Base-by-base conservation (phyloP, 2,329 filamentous ascomycete species). In the Dothideomycetes sp. region DNA sequence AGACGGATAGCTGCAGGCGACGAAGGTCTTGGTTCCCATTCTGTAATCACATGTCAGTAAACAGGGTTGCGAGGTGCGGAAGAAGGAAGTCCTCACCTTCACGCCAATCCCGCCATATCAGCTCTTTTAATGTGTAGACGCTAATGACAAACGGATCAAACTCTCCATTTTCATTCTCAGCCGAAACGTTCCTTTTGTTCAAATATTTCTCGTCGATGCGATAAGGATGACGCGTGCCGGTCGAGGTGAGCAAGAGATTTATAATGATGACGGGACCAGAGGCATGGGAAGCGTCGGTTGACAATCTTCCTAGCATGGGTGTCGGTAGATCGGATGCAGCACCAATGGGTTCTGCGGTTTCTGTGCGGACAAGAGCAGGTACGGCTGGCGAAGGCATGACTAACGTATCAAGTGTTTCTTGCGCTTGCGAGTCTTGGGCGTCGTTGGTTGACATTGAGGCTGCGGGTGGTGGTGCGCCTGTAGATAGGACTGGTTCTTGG, bases 41-140 rank as follows among this genome's bases (percentile, higher is more conserved):
- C 76, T 70, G 51, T 33, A 27, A 6, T 6, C 8, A 5, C 3
- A 11, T 33, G 33, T 45, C 13, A 45, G 34, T 11, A 5, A 8
- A 13, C 18, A 25, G 11, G n/a, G 10, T 4, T 25, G 12, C 12
- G 25, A 8, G 17, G 10, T 7, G 6, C 11, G 5, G 13, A 6
- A 20, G 13, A 42, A 8, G 13, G 5, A n/a, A 30, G 12, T 4
- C 13, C 58, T 42, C 65, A 75, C 73, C 85, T 53, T 80, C 80
- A 51, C 86, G 74, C 89, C 89, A 96, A 60, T 95, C 88, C 53
- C 85, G 74, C 67, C 91, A 75, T 58, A 96, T 94, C 56, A 95
- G 68, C 65, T 95, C 87, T 64, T 95, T 95, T 49, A 96, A 67
- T 3, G 85, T 94, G 59, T 95, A 94, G 36, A 94, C 82, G 51